These are phyloP conservation scores for Euphorbia pulcherrima DNA, from an alignment of 345 rosid genomes.

Conservation along the genomic window DNA sequence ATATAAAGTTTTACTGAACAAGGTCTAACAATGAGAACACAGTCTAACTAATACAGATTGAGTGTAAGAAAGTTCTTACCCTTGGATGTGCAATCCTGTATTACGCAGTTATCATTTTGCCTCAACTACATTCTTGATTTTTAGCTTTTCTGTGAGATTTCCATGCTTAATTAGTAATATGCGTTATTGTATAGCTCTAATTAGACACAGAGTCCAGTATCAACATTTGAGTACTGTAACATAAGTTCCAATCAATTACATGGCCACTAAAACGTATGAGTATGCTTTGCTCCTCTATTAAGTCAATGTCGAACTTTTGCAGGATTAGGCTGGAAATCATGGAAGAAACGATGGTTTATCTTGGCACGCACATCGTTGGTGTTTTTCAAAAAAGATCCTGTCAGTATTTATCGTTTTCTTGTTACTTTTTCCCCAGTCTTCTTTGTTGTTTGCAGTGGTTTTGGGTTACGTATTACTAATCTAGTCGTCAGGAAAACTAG, in stretches of 20 bases:
- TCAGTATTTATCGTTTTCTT: conserved; percentile 40
- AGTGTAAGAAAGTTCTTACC: neutral
- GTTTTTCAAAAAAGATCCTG: conserved; percentile 96
- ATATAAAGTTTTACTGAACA: neutral
- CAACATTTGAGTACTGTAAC: neutral
- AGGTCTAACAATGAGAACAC: neutral
- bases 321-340: conserved; percentile 99
- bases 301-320: conserved; percentile 25
- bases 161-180: neutral
- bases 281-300: neutral
- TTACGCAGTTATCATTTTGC: neutral
- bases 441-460: conserved; percentile 1
- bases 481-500: too few relatives aligned
- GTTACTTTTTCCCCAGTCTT: neutral
- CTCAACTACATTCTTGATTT: neutral
- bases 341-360: conserved; percentile 99
- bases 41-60: neutral
- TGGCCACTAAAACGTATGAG: neutral
- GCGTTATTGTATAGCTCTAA: neutral
- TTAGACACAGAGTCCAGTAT: neutral
- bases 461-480: neutral
- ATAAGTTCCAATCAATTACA: neutral
- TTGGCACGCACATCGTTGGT: conserved; percentile 96
- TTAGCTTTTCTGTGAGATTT: neutral
- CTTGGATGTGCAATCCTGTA: neutral